Percentiles rank a stretch among this genome's conserved stretches.
These are phyloP conservation scores for Ceratocystis cacaofunesta DNA, from an alignment of 2,329 filamentous ascomycete species.

Conservation along the genomic window DNA sequence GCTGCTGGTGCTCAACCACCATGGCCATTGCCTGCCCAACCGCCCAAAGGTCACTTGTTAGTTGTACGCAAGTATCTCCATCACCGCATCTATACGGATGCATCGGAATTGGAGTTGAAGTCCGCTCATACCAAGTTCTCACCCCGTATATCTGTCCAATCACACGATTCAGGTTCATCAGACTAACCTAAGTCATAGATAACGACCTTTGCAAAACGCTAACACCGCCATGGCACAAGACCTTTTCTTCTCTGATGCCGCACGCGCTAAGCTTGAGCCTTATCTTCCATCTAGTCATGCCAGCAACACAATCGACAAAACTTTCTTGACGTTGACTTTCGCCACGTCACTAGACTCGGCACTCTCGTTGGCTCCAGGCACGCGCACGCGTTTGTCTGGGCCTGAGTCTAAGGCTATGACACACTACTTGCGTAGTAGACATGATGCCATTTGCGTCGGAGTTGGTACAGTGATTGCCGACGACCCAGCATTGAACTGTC, in stretches of 20 bases:
- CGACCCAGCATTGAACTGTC: conserved; percentile 72
- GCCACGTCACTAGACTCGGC: conserved; percentile 78
- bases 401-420: conserved; percentile 81
- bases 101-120: too few species aligned
- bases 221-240: conserved; percentile 23
- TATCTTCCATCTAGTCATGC: conserved; percentile 23
- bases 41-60: too few species aligned
- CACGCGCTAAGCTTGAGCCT: conserved; percentile 24
- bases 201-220: not conserved
- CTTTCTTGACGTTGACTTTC: conserved; percentile 69
- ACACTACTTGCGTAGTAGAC: conserved; percentile 68
- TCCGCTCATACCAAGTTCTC: too few species aligned
- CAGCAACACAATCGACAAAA: not conserved
- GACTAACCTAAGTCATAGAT: not conserved
- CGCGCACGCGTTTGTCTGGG: conserved; percentile 72
- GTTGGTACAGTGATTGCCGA: conserved; percentile 74
- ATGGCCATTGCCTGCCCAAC: too few species aligned
- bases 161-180: too few species aligned
- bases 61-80: too few species aligned
- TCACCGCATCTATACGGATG: too few species aligned
- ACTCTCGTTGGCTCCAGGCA: conserved; percentile 59
- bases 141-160: too few species aligned
- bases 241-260: conserved; percentile 24
- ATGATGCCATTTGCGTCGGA: conserved; percentile 75
- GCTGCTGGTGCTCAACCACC: not conserved